These are phyloP conservation scores for Glaciozyma martinii DNA, from an alignment of 768 basidiomycete species.

Conservation along the genomic window DNA sequence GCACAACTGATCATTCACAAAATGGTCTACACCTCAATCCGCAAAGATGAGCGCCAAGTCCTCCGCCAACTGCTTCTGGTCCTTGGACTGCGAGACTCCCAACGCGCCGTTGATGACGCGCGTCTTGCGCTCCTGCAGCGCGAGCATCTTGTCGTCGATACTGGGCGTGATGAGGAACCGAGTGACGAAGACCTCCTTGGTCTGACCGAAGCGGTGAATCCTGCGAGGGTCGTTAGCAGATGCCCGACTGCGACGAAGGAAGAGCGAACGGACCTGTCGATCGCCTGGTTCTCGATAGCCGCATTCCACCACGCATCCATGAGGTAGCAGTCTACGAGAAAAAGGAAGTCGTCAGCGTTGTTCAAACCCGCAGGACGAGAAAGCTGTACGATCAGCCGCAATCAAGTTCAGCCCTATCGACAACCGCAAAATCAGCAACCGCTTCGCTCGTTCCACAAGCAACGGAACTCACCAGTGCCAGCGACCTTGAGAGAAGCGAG, in stretches of 20 bases:
- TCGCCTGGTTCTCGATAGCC: constrained; percentile 14
- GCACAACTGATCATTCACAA: not conserved
- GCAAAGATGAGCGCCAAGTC: constrained; percentile 76
- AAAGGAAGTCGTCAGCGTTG: constrained; percentile 36
- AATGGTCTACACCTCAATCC: constrained; percentile 32
- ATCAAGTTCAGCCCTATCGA: not conserved
- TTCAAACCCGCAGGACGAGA: not conserved
- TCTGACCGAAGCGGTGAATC: constrained; percentile 35
- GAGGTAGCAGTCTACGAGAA: too few relatives aligned
- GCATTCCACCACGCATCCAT: constrained; percentile 35
- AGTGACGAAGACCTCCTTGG: constrained; percentile 28
- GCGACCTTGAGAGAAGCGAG: constrained; percentile 63
- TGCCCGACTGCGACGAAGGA: not conserved
- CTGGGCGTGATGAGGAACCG: constrained; percentile 28
- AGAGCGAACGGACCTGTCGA: not conserved
- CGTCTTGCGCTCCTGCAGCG: constrained; percentile 77
- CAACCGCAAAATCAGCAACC: not conserved
- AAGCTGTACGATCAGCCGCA: constrained; percentile 6
- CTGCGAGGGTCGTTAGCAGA: constrained; percentile 31
- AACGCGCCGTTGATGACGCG: constrained; percentile 81
- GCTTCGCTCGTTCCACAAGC: constrained; percentile 49
- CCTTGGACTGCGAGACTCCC: constrained; percentile 47
- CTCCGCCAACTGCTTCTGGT: constrained; percentile 63
- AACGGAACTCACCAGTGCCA: constrained; percentile 59
- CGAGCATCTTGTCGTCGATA: constrained; percentile 36